Evolutionary conservation across 768 basidiomycete genomes (phyloP).

Genomic region (Trametes villosa): DNA sequence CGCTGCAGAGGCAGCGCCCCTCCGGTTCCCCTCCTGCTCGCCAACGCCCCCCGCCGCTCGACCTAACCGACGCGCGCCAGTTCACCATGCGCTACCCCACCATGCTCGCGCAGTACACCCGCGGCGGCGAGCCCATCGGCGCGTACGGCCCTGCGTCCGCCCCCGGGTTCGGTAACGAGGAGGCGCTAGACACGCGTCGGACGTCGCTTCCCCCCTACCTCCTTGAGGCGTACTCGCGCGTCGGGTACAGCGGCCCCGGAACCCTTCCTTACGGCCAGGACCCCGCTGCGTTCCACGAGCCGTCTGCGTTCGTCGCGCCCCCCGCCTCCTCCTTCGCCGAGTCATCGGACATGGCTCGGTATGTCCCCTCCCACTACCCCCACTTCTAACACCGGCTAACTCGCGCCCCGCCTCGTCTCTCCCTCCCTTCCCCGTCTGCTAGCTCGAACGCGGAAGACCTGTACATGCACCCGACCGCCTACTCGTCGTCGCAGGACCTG

Average conservation of each 20-base stretch:
- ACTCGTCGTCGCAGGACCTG: not conserved
- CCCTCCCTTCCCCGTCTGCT: not conserved
- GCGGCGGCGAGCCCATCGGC: not conserved
- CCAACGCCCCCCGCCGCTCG: constrained; percentile 24
- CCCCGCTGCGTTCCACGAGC: not conserved
- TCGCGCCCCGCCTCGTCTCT: not conserved
- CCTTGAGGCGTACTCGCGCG: constrained; percentile 20
- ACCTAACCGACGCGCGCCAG: constrained; percentile 9
- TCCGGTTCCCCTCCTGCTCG: not conserved
- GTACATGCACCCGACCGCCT: not conserved
- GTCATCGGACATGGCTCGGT: constrained; percentile 14
- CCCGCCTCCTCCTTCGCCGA: not conserved
- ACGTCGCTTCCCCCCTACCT: constrained; percentile 25
- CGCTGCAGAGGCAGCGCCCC: not conserved
- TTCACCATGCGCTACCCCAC: constrained; percentile 2
- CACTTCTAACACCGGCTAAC: not conserved
- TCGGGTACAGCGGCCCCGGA: constrained; percentile 1
- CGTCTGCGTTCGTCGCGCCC: constrained; percentile 6
- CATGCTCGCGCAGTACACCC: constrained; percentile 1
- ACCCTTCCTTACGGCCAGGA: not conserved
- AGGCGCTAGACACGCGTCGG: not conserved
- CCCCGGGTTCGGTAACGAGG: not conserved
- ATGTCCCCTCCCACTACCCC: constrained; percentile 5
- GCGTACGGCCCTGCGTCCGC: not conserved
- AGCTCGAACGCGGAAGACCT: not conserved